A percentile compares a stretch with the other conserved stretches of the same genome.
Evolutionary conservation across 148 eudicot species (phyloP).

Genomic region (Chenopodium suecicum): DNA sequence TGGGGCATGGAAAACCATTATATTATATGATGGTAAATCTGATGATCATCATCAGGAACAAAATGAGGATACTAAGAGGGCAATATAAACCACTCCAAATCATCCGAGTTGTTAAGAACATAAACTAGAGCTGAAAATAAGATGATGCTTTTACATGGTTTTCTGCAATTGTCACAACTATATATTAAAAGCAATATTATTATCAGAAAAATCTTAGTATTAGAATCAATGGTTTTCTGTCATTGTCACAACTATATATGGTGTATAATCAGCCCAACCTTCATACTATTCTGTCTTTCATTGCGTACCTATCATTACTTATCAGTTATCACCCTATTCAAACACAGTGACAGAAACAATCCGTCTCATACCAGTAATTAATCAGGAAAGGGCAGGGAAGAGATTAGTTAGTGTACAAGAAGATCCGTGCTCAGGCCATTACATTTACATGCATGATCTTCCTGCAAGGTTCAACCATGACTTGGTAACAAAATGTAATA

Average conservation of each 20-base stretch:
- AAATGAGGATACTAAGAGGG: too few species aligned
- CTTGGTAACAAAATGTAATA: constrained; percentile 24
- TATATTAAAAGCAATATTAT: background rate
- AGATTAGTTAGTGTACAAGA: background rate
- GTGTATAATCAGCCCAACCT: background rate
- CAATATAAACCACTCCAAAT: too few species aligned
- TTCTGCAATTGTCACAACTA: too few species aligned
- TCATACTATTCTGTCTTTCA: constrained; percentile 13
- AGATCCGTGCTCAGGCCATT: constrained; percentile 33
- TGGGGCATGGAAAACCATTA: too few species aligned
- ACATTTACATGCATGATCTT: constrained; percentile 41
- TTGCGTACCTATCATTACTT: constrained; percentile 11
- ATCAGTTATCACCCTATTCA: background rate
- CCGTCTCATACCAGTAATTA: background rate
- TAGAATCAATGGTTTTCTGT: background rate
- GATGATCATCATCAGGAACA: too few species aligned
- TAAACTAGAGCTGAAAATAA: too few species aligned
- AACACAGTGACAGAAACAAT: too few species aligned
- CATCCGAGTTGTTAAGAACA: too few species aligned
- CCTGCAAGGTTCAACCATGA: constrained; percentile 40
- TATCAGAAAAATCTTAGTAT: background rate
- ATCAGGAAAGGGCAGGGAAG: background rate
- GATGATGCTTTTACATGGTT: too few species aligned
- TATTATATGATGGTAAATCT: too few species aligned
- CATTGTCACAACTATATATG: constrained; percentile 10